These are phyloP conservation scores for Spergularia azorica DNA, from an alignment of 179 eudicot species.

Conservation along the genomic window DNA sequence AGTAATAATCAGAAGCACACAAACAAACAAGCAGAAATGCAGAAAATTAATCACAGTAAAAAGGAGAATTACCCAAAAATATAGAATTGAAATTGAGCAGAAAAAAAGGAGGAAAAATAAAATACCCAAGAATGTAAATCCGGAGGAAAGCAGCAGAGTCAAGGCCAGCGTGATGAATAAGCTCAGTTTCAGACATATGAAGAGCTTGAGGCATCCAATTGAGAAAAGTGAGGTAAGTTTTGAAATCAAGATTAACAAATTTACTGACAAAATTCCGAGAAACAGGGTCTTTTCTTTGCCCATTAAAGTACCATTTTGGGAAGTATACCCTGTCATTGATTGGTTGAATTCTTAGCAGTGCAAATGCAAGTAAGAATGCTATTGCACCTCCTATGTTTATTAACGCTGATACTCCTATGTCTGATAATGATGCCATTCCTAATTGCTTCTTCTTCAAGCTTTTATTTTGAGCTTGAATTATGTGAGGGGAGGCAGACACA, in stretches of 20 bases:
- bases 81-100: slow-evolving; percentile 1
- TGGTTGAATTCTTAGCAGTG: slow-evolving; percentile 73
- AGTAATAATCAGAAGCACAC: too few relatives aligned
- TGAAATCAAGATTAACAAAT: slow-evolving; percentile 55
- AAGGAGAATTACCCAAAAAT: neutral
- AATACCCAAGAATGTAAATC: slow-evolving; percentile 65
- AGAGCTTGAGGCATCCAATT: slow-evolving; percentile 82
- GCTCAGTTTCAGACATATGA: slow-evolving; percentile 48
- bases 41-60: neutral
- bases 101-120: neutral
- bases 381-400: slow-evolving; percentile 64
- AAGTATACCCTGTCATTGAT: slow-evolving; percentile 74
- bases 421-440: slow-evolving; percentile 63
- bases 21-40: too few relatives aligned
- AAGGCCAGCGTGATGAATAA: slow-evolving; percentile 68
- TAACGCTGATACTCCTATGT: slow-evolving; percentile 77
- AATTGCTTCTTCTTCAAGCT: slow-evolving; percentile 24
- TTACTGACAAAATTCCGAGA: slow-evolving; percentile 52
- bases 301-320: slow-evolving; percentile 65
- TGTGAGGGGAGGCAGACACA: too few relatives aligned
- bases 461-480: neutral
- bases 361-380: slow-evolving; percentile 72
- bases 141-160: slow-evolving; percentile 73
- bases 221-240: slow-evolving; percentile 59
- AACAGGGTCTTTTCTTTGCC: slow-evolving; percentile 50